phyloP scores from a whole-genome alignment of 2,329 filamentous ascomycete genomes.

The Mariannaea elegans region DNA sequence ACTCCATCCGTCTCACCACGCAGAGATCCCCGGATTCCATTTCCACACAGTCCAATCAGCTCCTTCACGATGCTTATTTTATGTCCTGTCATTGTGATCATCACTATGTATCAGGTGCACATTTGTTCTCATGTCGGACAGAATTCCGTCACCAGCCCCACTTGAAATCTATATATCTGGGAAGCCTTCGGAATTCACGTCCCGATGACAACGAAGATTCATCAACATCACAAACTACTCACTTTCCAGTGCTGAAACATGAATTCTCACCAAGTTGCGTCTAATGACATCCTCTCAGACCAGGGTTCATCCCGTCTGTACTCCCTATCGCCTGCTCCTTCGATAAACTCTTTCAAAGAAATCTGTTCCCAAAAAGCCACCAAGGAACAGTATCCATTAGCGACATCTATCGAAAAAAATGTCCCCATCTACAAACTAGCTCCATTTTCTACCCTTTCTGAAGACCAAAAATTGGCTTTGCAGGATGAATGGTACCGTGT shows the following conservation, averaged over 20 bases:
- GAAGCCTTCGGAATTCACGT: slow-evolving; percentile 13
- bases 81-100: background rate
- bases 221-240: background rate
- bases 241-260: slow-evolving; percentile 8
- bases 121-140: slow-evolving; percentile 13
- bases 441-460: slow-evolving; percentile 40
- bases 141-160: slow-evolving; percentile 22
- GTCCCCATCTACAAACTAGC: slow-evolving; percentile 65
- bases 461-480: slow-evolving; percentile 46
- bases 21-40: background rate
- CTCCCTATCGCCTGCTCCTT: slow-evolving; percentile 41
- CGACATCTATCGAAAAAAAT: slow-evolving; percentile 55
- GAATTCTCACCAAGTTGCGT: background rate
- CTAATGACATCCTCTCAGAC: slow-evolving; percentile 7
- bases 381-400: slow-evolving; percentile 56
- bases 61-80: slow-evolving; percentile 1
- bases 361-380: slow-evolving; percentile 53
- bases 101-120: background rate
- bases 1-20: background rate
- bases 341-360: slow-evolving; percentile 53
- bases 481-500: slow-evolving; percentile 70
- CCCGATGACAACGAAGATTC: slow-evolving; percentile 15
- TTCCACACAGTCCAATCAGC: slow-evolving; percentile 1
- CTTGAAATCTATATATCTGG: slow-evolving; percentile 18
- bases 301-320: slow-evolving; percentile 34